A percentile compares a stretch with the other conserved stretches of the same genome.
Conservation (phyloP, 225 moss, liverwort and hornwort genomes). For the Climacium dendroides region DNA sequence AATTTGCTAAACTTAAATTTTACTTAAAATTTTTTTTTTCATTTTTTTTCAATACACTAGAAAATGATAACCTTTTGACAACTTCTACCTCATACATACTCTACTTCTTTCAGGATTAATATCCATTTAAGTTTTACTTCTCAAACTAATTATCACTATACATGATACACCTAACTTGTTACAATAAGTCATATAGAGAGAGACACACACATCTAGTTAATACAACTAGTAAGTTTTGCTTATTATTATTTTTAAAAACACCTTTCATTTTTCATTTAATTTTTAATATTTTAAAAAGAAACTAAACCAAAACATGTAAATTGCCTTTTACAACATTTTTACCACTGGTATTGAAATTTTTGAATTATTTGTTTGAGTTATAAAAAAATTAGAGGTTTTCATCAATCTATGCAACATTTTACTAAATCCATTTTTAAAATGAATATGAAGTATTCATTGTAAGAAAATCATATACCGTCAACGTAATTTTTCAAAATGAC, state of each 20-base stretch:
- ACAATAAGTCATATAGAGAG: neutral
- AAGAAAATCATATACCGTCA: neutral
- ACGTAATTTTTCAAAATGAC: neutral
- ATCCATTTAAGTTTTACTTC: neutral
- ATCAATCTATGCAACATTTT: neutral
- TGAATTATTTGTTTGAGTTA: neutral
- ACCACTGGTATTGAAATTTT: neutral
- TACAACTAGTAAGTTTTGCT: neutral
- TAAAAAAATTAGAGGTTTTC: neutral
- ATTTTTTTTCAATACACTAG: neutral
- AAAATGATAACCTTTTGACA: neutral
- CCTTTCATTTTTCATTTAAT: too few relatives aligned
- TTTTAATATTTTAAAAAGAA: neutral
- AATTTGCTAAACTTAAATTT: neutral
- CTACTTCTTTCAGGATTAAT: neutral
- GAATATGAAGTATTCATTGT: neutral
- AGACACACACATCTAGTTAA: neutral
- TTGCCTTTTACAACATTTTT: neutral
- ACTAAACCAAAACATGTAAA: neutral
- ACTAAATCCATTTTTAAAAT: neutral
- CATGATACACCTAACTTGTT: neutral
- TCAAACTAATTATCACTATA: neutral
- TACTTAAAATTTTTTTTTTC: neutral
- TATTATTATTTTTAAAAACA: too few relatives aligned
- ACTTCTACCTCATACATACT: neutral